Evolutionary conservation across 192 early-diverging fungal species (phyloP).

Genomic region (Pilaira anomala): DNA sequence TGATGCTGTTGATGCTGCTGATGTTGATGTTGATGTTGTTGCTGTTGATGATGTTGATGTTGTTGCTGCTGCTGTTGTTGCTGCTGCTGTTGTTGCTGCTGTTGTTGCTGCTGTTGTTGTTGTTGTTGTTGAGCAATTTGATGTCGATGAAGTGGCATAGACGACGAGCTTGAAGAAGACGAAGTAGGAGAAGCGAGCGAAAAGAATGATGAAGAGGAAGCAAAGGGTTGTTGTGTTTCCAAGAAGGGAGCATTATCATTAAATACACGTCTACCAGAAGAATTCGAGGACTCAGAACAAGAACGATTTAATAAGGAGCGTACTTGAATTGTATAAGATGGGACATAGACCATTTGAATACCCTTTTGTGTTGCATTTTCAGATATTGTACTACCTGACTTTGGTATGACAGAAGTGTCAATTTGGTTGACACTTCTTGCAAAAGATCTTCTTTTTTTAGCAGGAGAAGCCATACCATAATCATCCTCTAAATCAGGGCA

Average conservation of each 20-base stretch:
- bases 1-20: background rate
- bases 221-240: constrained; percentile 8
- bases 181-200: constrained; percentile 19
- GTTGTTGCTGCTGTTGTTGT: constrained; percentile 4
- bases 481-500: background rate
- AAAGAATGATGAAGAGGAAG: constrained; percentile 9
- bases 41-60: background rate
- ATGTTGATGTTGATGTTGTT: background rate
- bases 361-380: constrained; percentile 9
- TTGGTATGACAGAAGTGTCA: background rate
- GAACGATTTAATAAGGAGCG: constrained; percentile 15
- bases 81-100: background rate
- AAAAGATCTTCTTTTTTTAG: constrained; percentile 12
- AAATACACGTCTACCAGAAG: background rate
- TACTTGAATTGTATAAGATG: constrained; percentile 18
- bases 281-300: constrained; percentile 9
- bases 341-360: constrained; percentile 20
- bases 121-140: background rate
- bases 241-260: background rate
- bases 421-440: background rate
- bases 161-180: constrained; percentile 9
- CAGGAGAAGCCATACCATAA: background rate
- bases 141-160: constrained; percentile 13
- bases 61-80: background rate
- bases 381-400: background rate